Conservation (phyloP, 2,329 filamentous ascomycete genomes). For the Amesomyces nigricolor region DNA sequence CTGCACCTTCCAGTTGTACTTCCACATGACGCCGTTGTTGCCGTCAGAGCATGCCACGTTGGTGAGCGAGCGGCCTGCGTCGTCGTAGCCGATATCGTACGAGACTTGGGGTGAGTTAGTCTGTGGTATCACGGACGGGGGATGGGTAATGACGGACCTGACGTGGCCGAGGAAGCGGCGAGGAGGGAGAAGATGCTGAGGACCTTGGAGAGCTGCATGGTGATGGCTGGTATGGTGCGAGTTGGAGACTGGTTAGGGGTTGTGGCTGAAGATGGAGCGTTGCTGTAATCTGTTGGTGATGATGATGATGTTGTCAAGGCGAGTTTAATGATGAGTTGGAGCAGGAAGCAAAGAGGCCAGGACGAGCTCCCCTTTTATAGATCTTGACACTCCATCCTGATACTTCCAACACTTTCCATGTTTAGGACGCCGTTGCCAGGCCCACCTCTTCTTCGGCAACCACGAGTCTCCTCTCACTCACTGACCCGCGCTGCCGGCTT, state of each 20-base stretch:
- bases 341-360: too few species aligned
- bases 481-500: neutral
- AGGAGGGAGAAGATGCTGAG: slow-evolving; percentile 26
- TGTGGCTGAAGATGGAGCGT: neutral
- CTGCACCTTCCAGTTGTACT: slow-evolving; percentile 54
- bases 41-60: slow-evolving; percentile 63
- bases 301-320: slow-evolving; percentile 1
- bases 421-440: neutral
- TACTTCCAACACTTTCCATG: neutral
- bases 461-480: neutral
- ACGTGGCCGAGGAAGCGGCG: slow-evolving; percentile 25
- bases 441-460: neutral
- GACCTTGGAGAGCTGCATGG: slow-evolving; percentile 27
- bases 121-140: neutral
- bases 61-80: slow-evolving; percentile 48
- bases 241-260: neutral
- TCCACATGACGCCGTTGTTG: slow-evolving; percentile 58
- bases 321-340: too few species aligned
- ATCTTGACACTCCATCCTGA: neutral
- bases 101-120: slow-evolving; percentile 44
- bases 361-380: neutral
- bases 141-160: slow-evolving; percentile 19
- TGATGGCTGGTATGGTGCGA: slow-evolving; percentile 11
- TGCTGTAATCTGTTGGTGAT: neutral
- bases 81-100: slow-evolving; percentile 68